Percentiles rank a stretch among this genome's conserved stretches.
Conservation (phyloP, 225 moss, liverwort and hornwort species). For the Anthoceros angustus region DNA sequence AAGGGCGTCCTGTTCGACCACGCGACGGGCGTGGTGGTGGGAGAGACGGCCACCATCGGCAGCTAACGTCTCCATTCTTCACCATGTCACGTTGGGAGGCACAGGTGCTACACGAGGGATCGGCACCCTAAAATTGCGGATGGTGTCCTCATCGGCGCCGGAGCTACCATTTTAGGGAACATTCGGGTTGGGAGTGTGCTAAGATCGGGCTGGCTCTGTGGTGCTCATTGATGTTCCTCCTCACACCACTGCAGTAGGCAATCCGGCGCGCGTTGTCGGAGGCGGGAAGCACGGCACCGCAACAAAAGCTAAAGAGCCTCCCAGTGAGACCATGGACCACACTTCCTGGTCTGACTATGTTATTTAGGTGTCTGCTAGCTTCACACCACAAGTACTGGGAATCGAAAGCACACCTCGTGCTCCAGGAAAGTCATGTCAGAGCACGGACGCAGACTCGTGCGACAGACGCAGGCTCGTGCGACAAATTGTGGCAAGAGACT, state of each 20-base stretch:
- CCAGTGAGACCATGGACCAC: slow-evolving; percentile 47
- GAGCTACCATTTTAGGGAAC: slow-evolving; percentile 47
- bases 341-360: slow-evolving; percentile 53
- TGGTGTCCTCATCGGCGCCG: slow-evolving; percentile 45
- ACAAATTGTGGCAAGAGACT: too few species aligned
- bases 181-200: slow-evolving; percentile 39
- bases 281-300: slow-evolving; percentile 31
- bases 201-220: slow-evolving; percentile 52
- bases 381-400: too few species aligned
- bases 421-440: too few species aligned
- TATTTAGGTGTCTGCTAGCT: slow-evolving; percentile 13
- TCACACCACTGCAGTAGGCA: slow-evolving; percentile 44
- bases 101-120: slow-evolving; percentile 30
- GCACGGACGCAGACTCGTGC: too few species aligned
- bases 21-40: slow-evolving; percentile 48
- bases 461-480: too few species aligned
- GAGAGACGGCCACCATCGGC: slow-evolving; percentile 41
- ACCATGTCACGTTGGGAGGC: slow-evolving; percentile 45
- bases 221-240: slow-evolving; percentile 48
- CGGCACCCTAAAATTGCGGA: slow-evolving; percentile 44
- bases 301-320: slow-evolving; percentile 24
- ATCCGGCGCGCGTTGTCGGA: slow-evolving; percentile 32
- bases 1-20: slow-evolving; percentile 44
- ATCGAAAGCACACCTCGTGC: too few species aligned
- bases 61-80: slow-evolving; percentile 53